phyloP scores from a whole-genome alignment of 352 stramenopile genomes.

The Hyaloperonospora arabidopsidis region DNA sequence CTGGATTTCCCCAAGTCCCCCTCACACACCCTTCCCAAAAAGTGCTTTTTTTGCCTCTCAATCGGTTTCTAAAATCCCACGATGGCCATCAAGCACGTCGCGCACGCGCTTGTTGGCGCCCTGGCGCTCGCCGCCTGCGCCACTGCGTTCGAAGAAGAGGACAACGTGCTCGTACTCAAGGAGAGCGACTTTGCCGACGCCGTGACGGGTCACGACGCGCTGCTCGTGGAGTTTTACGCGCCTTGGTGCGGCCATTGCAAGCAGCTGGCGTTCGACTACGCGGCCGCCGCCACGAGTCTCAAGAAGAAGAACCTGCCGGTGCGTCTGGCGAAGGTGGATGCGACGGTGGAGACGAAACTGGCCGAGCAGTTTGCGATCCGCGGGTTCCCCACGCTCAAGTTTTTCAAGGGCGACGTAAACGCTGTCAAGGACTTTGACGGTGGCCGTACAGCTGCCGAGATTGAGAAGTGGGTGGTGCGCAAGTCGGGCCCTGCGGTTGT shows the following conservation, averaged over 20 bases:
- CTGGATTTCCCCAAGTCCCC: too few species aligned
- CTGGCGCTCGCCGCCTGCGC: constrained; percentile 38
- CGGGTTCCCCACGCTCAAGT: constrained; percentile 90
- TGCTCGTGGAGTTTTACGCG: constrained; percentile 92
- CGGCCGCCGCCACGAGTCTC: constrained; percentile 75
- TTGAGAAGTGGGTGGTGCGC: constrained; percentile 87
- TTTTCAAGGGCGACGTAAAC: constrained; percentile 84
- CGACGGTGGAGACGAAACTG: constrained; percentile 73
- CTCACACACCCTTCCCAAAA: too few species aligned
- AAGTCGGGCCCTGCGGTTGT: constrained; percentile 86
- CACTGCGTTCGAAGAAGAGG: constrained; percentile 75
- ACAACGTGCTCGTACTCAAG: constrained; percentile 87
- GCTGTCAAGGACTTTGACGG: constrained; percentile 83
- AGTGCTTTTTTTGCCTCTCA: too few species aligned
- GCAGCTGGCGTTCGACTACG: constrained; percentile 86
- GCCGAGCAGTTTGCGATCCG: constrained; percentile 74
- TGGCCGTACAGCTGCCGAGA: constrained; percentile 78
- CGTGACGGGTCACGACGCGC: constrained; percentile 68
- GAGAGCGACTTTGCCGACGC: constrained; percentile 89
- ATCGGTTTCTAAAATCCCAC: constrained; percentile 4
- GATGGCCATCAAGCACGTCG: constrained; percentile 60
- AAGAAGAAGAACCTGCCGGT: constrained; percentile 67
- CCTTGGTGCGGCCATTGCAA: constrained; percentile 94
- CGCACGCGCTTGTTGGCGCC: constrained; percentile 36
- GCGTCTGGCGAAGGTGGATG: constrained; percentile 85